Evolutionary conservation across 1,284 basidiomycete genomes (phyloP), one percentile per base, ranked within the genome.

Genomic region (Psilocybe mexicana): DNA sequence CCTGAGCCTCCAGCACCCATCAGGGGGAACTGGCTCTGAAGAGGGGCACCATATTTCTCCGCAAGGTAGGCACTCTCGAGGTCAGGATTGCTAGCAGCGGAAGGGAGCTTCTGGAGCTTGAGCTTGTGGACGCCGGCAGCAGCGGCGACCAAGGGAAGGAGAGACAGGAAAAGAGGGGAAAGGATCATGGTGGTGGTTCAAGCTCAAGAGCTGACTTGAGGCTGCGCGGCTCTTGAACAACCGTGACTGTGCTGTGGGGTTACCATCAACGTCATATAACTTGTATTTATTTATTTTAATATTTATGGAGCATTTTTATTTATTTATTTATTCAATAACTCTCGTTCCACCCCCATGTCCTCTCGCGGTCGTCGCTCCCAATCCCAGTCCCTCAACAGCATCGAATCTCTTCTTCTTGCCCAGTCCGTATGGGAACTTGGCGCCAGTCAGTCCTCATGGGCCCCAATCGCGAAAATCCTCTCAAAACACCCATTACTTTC

Each of bases 401-500:
- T 87, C 44, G 90, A 92, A 72, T 74, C 79, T 47, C 86, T 96
- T 52, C 73, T 96, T 36, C 81, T 96, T 52, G 83, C 92, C 2
- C 93, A 96, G 74, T 88, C 92, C 0, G 87, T 93, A 42, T 92
- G 91, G 72, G 91, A 94, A 69, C 79, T 88, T 59, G 93, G 93
- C n/a, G 81, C 87, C 28, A 75, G 82, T 48, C 74, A 83, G 2
- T 33, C 58, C 23, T 67, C 65, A n/a, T 94, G 93, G 93, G 65
- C 78, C 38, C 72, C 78, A 8, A 84, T 94, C n/a, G 80, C 88
- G 30, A 81, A 81, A 54, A 64, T 90, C 2, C 79, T 95, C 25
- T 74, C 80, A 24, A 83, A 82, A 38, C 90, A 93, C 61, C 84
- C 90, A 11, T 75, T 92, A 7, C 74, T 90, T 40, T 74, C 77